A percentile compares a stretch with the other conserved stretches of the same genome.
phyloP scores from a whole-genome alignment of 306 rosid genomes.

The Fragaria nilgerrensis region DNA sequence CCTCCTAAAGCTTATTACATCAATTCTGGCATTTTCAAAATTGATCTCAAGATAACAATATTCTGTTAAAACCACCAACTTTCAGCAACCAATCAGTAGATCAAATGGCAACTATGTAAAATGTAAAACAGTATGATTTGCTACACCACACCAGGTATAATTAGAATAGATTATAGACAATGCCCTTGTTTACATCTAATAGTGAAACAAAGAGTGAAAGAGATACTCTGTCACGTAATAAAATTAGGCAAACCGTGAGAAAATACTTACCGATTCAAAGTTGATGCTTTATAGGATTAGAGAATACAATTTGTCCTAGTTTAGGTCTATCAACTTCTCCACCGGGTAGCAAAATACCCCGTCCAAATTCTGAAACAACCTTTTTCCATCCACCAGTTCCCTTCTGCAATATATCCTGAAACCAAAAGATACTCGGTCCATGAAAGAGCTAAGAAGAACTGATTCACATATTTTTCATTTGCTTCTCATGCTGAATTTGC shows the following conservation, averaged over 20 bases:
- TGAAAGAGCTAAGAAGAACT: neutral
- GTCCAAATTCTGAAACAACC: conserved; percentile 66
- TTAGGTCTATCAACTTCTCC: conserved; percentile 67
- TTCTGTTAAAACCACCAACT: neutral
- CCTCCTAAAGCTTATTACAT: too few species aligned
- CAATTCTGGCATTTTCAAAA: too few species aligned
- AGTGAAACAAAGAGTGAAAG: too few species aligned
- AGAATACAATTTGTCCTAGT: conserved; percentile 79
- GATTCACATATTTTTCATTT: conserved; percentile 28
- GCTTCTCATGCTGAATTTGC: conserved; percentile 93
- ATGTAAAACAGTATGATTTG: neutral
- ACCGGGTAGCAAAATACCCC: conserved; percentile 54
- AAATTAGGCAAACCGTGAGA: neutral
- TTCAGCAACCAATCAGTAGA: neutral
- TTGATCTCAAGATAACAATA: too few species aligned
- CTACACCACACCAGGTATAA: neutral
- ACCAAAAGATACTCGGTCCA: neutral
- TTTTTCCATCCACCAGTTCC: conserved; percentile 73
- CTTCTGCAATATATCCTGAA: conserved; percentile 64
- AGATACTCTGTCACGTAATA: neutral
- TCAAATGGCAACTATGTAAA: too few species aligned
- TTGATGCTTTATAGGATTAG: conserved; percentile 67
- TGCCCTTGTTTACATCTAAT: neutral
- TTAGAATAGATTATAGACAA: neutral
- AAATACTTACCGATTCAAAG: conserved; percentile 41